Base-by-base conservation (phyloP, 768 basidiomycete genomes). In the Amanita subjunquillea region DNA sequence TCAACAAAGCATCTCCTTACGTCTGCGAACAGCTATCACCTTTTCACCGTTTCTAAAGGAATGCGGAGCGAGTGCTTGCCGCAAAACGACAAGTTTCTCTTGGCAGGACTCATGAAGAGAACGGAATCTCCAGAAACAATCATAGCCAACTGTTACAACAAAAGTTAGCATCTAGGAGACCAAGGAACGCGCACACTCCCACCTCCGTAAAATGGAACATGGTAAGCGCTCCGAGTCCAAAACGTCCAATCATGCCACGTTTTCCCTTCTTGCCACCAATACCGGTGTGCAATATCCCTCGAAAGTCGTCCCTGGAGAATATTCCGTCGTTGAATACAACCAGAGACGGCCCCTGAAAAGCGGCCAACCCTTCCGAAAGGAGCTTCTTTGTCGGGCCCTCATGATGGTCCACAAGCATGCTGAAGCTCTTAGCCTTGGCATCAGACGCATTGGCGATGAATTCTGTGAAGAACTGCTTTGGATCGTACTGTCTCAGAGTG, bases 151-250 rank as follows among this genome's bases (percentile, higher is more conserved):
- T 73, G 45, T 8, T 17, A 36, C 38, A 6, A 17, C 12, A 29
- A 39, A 49, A 25, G 42, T 54, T 45, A 17, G 8, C 3, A 4
- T 27, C 3, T 4, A 10, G 32, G 51, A 48, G 15, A 5, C 9
- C 6, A 25, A 23, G 13, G 34, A 1, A 6, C 12, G 3, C 20
- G 3, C 20, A 41, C 10, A 3, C 23, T 9, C 66, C 48, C 47
- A 77, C 77, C 62, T 79, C 77, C 0, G 73, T 70, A 48, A 78
- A 70, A 55, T 78, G 75, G 53, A 73, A 80, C 69, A 78, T 74
- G 0, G 76, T 72, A 3, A 79, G 62, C 12, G 72, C 73, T 6
- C 79, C 79, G 6, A 73, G 63, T 4, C 79, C 79, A 60, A 77
- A 79, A 50, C 72, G 70, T 0, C 78, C 78, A 37, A 79, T 78